These are phyloP conservation scores for Ilex asprella DNA, from an alignment of 257 asterid species.

Conservation along the genomic window DNA sequence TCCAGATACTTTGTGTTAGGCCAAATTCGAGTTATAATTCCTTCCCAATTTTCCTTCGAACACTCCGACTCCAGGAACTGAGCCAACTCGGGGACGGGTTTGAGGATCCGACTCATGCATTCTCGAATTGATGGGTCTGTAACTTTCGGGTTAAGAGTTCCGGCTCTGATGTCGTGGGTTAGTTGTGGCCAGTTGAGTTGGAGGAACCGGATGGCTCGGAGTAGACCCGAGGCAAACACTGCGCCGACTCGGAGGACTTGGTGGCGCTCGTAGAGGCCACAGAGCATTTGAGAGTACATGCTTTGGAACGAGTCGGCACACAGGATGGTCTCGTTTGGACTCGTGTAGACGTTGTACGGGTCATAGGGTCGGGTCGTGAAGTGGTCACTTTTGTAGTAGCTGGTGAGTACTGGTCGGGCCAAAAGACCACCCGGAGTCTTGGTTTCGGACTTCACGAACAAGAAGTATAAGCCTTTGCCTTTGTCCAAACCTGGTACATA, in stretches of 20 bases:
- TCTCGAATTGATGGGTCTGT: slow-evolving; percentile 43
- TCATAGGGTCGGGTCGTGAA: slow-evolving; percentile 91
- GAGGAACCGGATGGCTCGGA: slow-evolving; percentile 94
- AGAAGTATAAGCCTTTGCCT: slow-evolving; percentile 87
- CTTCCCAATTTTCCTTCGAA: slow-evolving; percentile 58
- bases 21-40: slow-evolving; percentile 82
- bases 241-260: slow-evolving; percentile 96
- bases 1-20: slow-evolving; percentile 84
- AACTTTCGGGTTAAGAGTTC: slow-evolving; percentile 42
- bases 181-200: slow-evolving; percentile 72
- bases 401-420: slow-evolving; percentile 94
- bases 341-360: slow-evolving; percentile 92
- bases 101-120: slow-evolving; percentile 38
- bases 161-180: slow-evolving; percentile 57
- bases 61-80: slow-evolving; percentile 52
- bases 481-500: slow-evolving; percentile 87
- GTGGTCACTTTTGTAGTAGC: slow-evolving; percentile 96
- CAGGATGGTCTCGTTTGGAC: slow-evolving; percentile 88
- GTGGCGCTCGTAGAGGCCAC: slow-evolving; percentile 82
- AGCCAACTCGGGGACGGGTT: slow-evolving; percentile 54
- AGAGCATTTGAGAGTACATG: slow-evolving; percentile 95
- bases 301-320: slow-evolving; percentile 92
- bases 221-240: slow-evolving; percentile 91
- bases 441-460: slow-evolving; percentile 81
- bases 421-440: slow-evolving; percentile 84